Conservation (phyloP, 495 filamentous ascomycete genomes). For the Entonaema liquescens region DNA sequence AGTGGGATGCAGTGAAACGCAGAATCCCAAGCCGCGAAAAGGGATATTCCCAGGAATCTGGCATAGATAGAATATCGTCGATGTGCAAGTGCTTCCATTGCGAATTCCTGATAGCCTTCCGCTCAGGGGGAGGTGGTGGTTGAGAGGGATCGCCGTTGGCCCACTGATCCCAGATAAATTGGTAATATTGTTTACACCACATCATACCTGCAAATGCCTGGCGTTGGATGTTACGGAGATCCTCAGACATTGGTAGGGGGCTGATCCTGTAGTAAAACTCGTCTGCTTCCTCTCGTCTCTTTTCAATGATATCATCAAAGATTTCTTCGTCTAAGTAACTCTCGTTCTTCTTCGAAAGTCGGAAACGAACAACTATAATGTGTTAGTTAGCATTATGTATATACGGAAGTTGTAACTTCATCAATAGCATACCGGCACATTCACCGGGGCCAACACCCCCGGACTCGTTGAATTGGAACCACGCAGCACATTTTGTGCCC, state of each 20-base stretch:
- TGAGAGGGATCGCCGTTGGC: conserved; percentile 77
- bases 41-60: conserved; percentile 97
- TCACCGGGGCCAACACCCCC: conserved; percentile 87
- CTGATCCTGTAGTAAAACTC: conserved; percentile 95
- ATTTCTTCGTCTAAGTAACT: conserved; percentile 88
- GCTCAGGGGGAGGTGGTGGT: conserved; percentile 81
- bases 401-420: too few relatives aligned
- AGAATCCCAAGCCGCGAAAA: conserved; percentile 99
- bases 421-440: conserved; percentile 67
- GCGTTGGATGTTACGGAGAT: conserved; percentile 92
- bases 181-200: conserved; percentile 97
- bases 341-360: conserved; percentile 75
- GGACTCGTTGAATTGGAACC: conserved; percentile 90
- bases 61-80: conserved; percentile 96
- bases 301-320: conserved; percentile 91
- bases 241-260: conserved; percentile 92
- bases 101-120: conserved; percentile 83
- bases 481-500: conserved; percentile 90
- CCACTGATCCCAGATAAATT: conserved; percentile 98
- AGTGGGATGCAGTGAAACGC: conserved; percentile 96
- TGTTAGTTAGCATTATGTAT: conserved; percentile 5
- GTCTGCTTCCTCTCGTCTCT: conserved; percentile 84
- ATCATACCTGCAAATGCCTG: conserved; percentile 96
- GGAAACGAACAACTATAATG: conserved; percentile 82
- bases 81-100: conserved; percentile 94